Base-by-base conservation (phyloP, 306 rosid genomes). In the Gleditsia sinensis region DNA sequence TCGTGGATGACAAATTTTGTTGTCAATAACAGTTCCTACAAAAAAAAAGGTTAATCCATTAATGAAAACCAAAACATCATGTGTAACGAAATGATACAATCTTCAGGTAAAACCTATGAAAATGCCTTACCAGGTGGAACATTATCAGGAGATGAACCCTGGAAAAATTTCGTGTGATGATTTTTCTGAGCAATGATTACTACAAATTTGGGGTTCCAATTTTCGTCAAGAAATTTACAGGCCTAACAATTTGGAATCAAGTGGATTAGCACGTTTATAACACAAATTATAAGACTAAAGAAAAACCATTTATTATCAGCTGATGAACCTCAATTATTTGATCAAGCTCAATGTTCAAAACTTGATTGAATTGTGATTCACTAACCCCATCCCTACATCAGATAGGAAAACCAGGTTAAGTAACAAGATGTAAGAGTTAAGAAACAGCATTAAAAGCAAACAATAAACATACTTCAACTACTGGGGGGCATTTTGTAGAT, bases 351-450 rank as follows among this genome's bases (percentile, higher is more conserved):
- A 88, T 78, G 67, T 94, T 94, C 81, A 94, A 53, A 13, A 94
- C 99, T 88, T 94, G 99, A 46, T 83, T 94, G 83, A 94, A 94
- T 17, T 94, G 99, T 0, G 99, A 94, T 64, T 94, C 98, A n/a
- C 99, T 94, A 50, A 94, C 99, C 14, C 99, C 99, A 66, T 94
- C 99, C 96, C 99, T 94, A 40, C 16, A 42, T 58, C 3, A 75
- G 46, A 72, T 34, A 39, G 40, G 3, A 57, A 78, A 10, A 63
- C 16, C 19, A 17, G 4, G 56, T 16, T 54, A 34, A 61, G 46
- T 56, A 59, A 14, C 67, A 66, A 16, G 5, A 63, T 60, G 71
- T 50, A 30, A 64, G 62, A 55, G 37, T 28, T 33, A 53, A 68
- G 21, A 13, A 54, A 17, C 32, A 3, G 49, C 67, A n/a, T 39